Base-by-base conservation (phyloP, 1,284 basidiomycete species). In the Naganishia albida region DNA sequence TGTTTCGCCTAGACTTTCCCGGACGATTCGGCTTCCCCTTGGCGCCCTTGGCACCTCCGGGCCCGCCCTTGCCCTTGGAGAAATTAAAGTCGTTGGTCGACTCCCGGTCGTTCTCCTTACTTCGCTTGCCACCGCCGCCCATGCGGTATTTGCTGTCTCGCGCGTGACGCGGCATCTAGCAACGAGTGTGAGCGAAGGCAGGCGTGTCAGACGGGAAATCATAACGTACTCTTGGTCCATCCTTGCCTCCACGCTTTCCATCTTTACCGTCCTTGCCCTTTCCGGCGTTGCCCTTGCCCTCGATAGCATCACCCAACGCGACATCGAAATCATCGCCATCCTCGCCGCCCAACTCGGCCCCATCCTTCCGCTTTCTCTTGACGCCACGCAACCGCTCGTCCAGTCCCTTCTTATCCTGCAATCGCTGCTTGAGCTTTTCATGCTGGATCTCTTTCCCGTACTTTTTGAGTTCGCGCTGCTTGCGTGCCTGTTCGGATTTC, bases 391-490 rank as follows among this genome's bases (percentile, higher is more conserved):
- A 81, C 50, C 87, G 81, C 70, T 94, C 90, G 67, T 89, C 88
- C 84, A 92, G 87, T 67, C 90, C 87, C 81, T 92, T 93, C 84
- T 93, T 84, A 71, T 81, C 81, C 69, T 78, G 75, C 76, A 91
- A 86, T 51, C 91, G 81, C 81, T 91, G 88, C 75, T 88, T 87
- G 72, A 88, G 81, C 80, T 91, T 91, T 80, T 93, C 90, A 62
- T 88, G 81, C 80, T 94, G 91, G 25, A 98, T 93, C 80, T 97
- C 92, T 79, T 98, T 98, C 54, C 95, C 95, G 74, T 91, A 96
- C 83, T 98, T 98, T 83, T 98, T 98, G 68, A 93, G 88, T 75
- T 97, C 91, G 59, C 95, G 85, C 80, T 97, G 91, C 74, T 88
- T 88, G 73, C 91, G 87, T 74, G 93, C 94, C 64, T 92, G 89